Percentiles rank a stretch among this genome's conserved stretches.
These are phyloP conservation scores for Collybiopsis confluens DNA, from an alignment of 768 basidiomycete genomes.

Conservation along the genomic window DNA sequence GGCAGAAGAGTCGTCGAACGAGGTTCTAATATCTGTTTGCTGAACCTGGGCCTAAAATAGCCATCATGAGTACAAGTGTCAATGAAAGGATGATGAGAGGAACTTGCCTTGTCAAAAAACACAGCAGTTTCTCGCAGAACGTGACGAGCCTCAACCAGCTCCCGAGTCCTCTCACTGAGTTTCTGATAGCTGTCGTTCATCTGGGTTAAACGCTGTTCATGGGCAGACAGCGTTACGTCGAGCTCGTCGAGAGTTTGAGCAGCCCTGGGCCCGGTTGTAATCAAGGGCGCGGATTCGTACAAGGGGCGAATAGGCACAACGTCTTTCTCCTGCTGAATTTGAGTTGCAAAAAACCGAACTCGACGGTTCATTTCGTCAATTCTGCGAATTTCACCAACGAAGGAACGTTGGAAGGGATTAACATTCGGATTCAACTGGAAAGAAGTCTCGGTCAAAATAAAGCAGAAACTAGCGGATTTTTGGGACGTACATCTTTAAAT, in stretches of 20 bases:
- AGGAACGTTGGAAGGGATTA: conserved; percentile 98
- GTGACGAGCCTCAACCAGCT: conserved; percentile 90
- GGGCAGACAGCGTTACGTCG: conserved; percentile 80
- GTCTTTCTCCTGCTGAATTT: conserved; percentile 85
- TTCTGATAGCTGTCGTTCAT: conserved; percentile 95
- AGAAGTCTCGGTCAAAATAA: conserved; percentile 7
- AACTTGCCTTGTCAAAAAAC: conserved; percentile 80
- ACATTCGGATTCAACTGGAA: conserved; percentile 86
- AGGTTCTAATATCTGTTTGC: conserved; percentile 75
- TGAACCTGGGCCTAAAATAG: conserved; percentile 79
- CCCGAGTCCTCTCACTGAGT: conserved; percentile 78
- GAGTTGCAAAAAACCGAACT: conserved; percentile 81
- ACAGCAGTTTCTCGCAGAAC: conserved; percentile 93
- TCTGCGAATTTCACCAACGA: conserved; percentile 91
- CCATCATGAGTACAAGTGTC: too few relatives aligned
- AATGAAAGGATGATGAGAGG: conserved; percentile 10
- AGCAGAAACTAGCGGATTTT: neutral
- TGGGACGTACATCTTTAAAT: conserved; percentile 83
- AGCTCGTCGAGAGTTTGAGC: conserved; percentile 93
- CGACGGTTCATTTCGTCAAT: conserved; percentile 96
- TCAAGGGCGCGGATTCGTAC: conserved; percentile 79
- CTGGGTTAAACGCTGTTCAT: conserved; percentile 76
- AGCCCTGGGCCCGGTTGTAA: conserved; percentile 88
- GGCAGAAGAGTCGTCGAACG: conserved; percentile 88
- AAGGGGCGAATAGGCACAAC: conserved; percentile 79